A percentile compares a stretch with the other conserved stretches of the same genome.
These are phyloP conservation scores for Posidonia australis DNA, from an alignment of 106 monocot species.

Conservation along the genomic window DNA sequence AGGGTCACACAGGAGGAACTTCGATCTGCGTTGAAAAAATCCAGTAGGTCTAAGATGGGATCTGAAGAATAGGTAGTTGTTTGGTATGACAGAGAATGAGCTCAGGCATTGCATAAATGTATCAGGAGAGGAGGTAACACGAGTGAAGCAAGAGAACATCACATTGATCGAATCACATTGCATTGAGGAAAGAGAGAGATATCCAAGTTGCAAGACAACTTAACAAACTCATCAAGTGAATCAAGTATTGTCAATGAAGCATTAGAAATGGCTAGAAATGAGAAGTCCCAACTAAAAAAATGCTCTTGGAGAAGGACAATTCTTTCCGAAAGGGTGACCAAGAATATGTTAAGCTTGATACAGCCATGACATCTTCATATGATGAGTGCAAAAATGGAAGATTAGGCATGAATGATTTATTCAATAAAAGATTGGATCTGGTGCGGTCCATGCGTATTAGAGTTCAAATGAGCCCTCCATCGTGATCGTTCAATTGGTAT, in stretches of 20 bases:
- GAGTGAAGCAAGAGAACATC: slow-evolving; percentile 32
- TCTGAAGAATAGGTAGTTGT: slow-evolving; percentile 35
- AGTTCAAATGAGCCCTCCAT: too few species aligned
- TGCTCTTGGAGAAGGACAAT: not conserved
- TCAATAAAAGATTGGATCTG: too few species aligned
- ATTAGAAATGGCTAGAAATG: slow-evolving; percentile 50
- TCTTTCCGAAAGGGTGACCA: too few species aligned
- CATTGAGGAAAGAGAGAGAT: slow-evolving; percentile 56
- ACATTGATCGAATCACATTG: slow-evolving; percentile 26
- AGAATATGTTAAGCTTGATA: too few species aligned
- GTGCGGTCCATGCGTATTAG: too few species aligned
- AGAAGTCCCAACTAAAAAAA: slow-evolving; percentile 57
- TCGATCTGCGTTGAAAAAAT: slow-evolving; percentile 16
- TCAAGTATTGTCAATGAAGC: slow-evolving; percentile 49
- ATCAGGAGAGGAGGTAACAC: slow-evolving; percentile 44
- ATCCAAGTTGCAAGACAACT: slow-evolving; percentile 49
- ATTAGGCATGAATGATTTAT: too few species aligned
- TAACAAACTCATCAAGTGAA: slow-evolving; percentile 66
- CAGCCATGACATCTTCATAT: too few species aligned
- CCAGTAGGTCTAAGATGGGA: slow-evolving; percentile 31
- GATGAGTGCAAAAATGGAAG: too few species aligned
- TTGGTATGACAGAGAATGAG: slow-evolving; percentile 58
- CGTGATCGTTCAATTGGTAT: too few species aligned
- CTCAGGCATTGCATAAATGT: slow-evolving; percentile 45
- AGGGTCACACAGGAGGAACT: slow-evolving; percentile 31